phyloP scores from a whole-genome alignment of 371 early-diverging fungal species.

The Mortierella sp. region DNA sequence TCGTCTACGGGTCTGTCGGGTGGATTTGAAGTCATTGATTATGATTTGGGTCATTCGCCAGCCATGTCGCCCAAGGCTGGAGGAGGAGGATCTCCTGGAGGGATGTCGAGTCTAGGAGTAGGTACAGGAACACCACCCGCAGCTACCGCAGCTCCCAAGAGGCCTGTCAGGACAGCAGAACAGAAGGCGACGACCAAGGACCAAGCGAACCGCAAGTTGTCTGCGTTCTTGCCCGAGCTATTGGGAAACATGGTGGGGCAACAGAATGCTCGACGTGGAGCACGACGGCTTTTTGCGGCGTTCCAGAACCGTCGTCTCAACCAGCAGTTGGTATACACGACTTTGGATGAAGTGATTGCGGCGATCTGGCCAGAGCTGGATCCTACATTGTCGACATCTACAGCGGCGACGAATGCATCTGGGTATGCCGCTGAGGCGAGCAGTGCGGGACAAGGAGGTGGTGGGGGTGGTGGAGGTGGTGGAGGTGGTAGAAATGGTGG shows the following conservation, averaged over 20 bases:
- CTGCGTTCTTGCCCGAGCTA: slow-evolving; percentile 75
- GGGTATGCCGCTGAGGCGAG: neutral
- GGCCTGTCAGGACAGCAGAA: slow-evolving; percentile 63
- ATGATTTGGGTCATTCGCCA: slow-evolving; percentile 17
- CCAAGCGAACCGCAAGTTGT: slow-evolving; percentile 76
- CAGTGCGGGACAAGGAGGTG: neutral
- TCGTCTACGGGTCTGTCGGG: slow-evolving; percentile 1
- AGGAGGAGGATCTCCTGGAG: neutral
- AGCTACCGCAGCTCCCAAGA: slow-evolving; percentile 5
- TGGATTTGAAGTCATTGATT: slow-evolving; percentile 30
- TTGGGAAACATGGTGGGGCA: slow-evolving; percentile 88
- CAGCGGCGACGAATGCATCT: slow-evolving; percentile 4
- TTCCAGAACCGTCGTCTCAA: slow-evolving; percentile 86
- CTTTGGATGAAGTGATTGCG: slow-evolving; percentile 81
- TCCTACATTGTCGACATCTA: slow-evolving; percentile 9
- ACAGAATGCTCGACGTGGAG: slow-evolving; percentile 86
- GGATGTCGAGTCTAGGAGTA: neutral
- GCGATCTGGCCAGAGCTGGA: slow-evolving; percentile 81
- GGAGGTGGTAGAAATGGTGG: neutral
- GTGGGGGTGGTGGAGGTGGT: neutral
- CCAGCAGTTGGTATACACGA: slow-evolving; percentile 77
- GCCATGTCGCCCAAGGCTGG: slow-evolving; percentile 6
- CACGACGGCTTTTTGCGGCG: slow-evolving; percentile 76
- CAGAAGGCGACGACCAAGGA: slow-evolving; percentile 68
- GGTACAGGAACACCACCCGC: neutral